phyloP scores from a whole-genome alignment of 345 rosid genomes.

The Sisymbrium irio region DNA sequence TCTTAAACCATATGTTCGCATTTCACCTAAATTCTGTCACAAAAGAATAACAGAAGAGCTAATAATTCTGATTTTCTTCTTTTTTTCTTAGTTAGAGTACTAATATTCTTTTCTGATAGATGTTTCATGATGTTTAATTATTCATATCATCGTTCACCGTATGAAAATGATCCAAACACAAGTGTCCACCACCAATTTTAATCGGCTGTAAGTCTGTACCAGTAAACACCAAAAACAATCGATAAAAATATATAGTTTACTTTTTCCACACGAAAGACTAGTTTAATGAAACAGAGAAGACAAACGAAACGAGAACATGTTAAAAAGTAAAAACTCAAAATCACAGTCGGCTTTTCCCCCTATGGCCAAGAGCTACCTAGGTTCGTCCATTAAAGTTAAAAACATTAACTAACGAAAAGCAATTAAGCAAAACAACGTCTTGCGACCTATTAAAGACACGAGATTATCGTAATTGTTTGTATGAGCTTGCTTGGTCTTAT shows the following conservation, averaged over 20 bases:
- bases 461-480: neutral
- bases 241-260: neutral
- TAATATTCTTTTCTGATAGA: neutral
- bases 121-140: neutral
- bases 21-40: neutral
- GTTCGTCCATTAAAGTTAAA: neutral
- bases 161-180: neutral
- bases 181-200: neutral
- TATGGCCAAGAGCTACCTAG: neutral
- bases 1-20: constrained; percentile 1
- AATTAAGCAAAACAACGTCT: neutral
- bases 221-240: neutral
- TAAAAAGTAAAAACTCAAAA: neutral
- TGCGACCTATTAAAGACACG: no score
- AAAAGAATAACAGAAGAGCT: neutral
- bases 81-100: neutral
- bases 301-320: constrained; percentile 2
- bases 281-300: neutral
- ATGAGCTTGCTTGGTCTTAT: neutral
- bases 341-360: neutral
- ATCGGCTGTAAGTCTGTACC: neutral
- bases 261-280: constrained; percentile 8
- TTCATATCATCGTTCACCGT: neutral
- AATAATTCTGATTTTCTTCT: neutral
- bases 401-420: neutral